These are phyloP conservation scores for Ilex asprella DNA, from an alignment of 257 asterid species.

Conservation along the genomic window DNA sequence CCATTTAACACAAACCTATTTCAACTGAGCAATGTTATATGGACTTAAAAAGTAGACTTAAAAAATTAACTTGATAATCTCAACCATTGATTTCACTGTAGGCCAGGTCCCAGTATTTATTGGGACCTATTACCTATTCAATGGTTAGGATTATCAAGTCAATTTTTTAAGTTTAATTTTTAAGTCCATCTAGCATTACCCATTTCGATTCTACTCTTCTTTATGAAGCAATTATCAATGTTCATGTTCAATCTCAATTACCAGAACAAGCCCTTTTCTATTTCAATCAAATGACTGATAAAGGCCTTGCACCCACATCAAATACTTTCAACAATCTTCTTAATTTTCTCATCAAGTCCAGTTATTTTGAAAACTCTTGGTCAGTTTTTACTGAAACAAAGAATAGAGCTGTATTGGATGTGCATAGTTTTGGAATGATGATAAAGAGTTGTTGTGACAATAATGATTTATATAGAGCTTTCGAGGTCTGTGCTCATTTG, in stretches of 20 bases:
- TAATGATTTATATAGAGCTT: slow-evolving; percentile 42
- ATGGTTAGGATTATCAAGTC: no score
- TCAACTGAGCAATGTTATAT: no score
- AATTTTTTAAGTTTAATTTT: no score
- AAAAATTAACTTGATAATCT: no score
- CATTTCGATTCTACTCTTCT: slow-evolving; percentile 23
- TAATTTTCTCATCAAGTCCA: slow-evolving; percentile 27
- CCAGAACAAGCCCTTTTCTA: slow-evolving; percentile 28
- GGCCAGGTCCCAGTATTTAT: no score
- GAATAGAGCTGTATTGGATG: slow-evolving; percentile 31
- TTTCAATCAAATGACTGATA: slow-evolving; percentile 46
- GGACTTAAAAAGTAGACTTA: no score
- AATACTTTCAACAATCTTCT: slow-evolving; percentile 41
- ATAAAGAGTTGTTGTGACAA: slow-evolving; percentile 62
- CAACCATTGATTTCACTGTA: no score
- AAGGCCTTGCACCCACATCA: slow-evolving; percentile 38
- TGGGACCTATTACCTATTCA: no score
- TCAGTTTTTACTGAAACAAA: slow-evolving; percentile 33
- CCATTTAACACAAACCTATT: slow-evolving; percentile 25
- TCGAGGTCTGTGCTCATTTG: slow-evolving; percentile 35
- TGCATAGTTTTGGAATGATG: slow-evolving; percentile 66
- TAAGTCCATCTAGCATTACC: no score
- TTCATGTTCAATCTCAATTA: slow-evolving; percentile 37
- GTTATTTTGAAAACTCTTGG: slow-evolving; percentile 36
- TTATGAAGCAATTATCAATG: slow-evolving; percentile 45